Conservation (phyloP, 2,329 filamentous ascomycete genomes). For the Verticillium tricorpus region DNA sequence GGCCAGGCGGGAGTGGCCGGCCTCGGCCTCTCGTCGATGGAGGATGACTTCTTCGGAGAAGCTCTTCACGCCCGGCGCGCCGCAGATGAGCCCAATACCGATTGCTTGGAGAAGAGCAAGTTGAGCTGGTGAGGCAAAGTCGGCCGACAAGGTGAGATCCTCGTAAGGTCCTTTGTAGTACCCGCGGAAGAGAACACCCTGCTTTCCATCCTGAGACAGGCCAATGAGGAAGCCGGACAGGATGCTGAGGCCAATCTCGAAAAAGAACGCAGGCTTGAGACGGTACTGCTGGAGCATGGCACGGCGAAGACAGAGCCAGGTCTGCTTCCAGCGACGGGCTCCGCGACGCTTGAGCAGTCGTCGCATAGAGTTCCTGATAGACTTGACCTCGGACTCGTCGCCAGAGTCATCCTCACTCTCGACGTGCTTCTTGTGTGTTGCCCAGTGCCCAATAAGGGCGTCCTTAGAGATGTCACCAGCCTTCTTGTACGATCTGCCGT, state of each 20-base stretch:
- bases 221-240: conserved; percentile 51
- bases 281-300: conserved; percentile 55
- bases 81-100: conserved; percentile 50
- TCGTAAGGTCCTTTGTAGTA: conserved; percentile 46
- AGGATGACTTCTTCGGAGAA: conserved; percentile 54
- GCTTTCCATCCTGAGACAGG: conserved; percentile 41
- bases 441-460: conserved; percentile 46
- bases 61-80: conserved; percentile 49
- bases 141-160: conserved; percentile 45
- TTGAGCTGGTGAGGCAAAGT: conserved; percentile 46
- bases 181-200: conserved; percentile 49
- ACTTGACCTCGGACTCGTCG: conserved; percentile 5
- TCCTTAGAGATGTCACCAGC: conserved; percentile 41
- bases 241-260: conserved; percentile 48
- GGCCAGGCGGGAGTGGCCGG: conserved; percentile 49
- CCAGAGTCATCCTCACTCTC: conserved; percentile 14
- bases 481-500: conserved; percentile 45
- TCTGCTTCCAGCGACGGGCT: conserved; percentile 42
- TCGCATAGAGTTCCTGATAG: conserved; percentile 35
- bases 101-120: conserved; percentile 48
- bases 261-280: conserved; percentile 42
- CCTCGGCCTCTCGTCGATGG: conserved; percentile 50
- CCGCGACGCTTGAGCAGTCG: conserved; percentile 44
- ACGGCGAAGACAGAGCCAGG: conserved; percentile 46
- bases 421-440: conserved; percentile 17